Evolutionary conservation across 2,329 filamentous ascomycete species (phyloP).

Genomic region (Aspergillus viridinutans): DNA sequence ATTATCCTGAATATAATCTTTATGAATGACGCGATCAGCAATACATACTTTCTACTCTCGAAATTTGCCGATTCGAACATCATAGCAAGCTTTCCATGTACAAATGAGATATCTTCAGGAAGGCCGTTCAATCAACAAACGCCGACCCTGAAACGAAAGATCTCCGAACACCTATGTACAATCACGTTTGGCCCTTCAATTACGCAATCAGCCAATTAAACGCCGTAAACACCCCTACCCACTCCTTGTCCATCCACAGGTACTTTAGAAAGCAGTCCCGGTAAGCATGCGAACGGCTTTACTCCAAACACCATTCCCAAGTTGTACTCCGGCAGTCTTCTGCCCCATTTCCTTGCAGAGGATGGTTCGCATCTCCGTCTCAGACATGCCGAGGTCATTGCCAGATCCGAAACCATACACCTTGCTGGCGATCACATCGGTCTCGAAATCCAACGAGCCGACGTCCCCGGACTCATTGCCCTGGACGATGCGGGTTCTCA

Average conservation of each 20-base stretch:
- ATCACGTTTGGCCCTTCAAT: not conserved
- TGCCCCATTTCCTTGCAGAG: conserved; percentile 24
- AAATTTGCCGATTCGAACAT: not conserved
- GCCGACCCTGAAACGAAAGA: conserved; percentile 5
- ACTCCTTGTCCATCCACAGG: not conserved
- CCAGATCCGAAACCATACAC: conserved; percentile 37
- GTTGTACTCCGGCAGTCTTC: conserved; percentile 14
- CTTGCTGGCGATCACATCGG: conserved; percentile 36
- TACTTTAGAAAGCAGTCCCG: conserved; percentile 29
- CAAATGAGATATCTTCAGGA: not conserved
- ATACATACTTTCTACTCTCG: not conserved
- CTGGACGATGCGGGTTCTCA: conserved; percentile 26
- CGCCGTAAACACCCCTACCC: not conserved
- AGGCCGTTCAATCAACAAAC: not conserved
- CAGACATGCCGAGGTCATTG: conserved; percentile 26
- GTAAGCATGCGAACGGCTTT: conserved; percentile 35
- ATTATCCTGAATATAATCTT: not conserved
- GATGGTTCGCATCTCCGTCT: conserved; percentile 34
- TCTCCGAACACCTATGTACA: not conserved
- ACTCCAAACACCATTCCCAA: conserved; percentile 39
- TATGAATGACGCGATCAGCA: not conserved
- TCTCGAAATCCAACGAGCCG: conserved; percentile 32
- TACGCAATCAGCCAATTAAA: not conserved
- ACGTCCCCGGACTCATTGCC: conserved; percentile 15
- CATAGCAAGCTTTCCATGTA: not conserved